Percentiles rank a stretch among this genome's conserved stretches.
These are phyloP conservation scores for Phytophthora agathidicida DNA, from an alignment of 352 stramenopile genomes.

Conservation along the genomic window DNA sequence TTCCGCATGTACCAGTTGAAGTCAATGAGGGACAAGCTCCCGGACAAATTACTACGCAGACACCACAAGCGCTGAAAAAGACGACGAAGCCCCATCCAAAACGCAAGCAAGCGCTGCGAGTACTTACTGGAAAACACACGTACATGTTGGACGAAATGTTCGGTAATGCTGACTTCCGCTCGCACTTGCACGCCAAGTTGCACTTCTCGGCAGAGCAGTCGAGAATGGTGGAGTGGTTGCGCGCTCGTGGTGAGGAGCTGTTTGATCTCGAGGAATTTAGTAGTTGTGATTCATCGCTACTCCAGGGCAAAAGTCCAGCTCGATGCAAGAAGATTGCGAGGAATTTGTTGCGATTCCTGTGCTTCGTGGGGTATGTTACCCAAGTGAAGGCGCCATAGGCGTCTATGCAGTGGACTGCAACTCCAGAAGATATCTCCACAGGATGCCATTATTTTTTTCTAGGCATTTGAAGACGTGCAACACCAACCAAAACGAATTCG, in stretches of 20 bases:
- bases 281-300: neutral
- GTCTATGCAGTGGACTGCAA: too few relatives aligned
- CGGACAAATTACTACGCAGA: neutral
- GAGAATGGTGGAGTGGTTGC: constrained; percentile 63
- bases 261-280: constrained; percentile 41
- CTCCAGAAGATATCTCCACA: too few relatives aligned
- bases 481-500: too few relatives aligned
- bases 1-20: constrained; percentile 20
- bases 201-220: constrained; percentile 52
- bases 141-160: constrained; percentile 50
- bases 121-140: constrained; percentile 12
- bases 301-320: constrained; percentile 3
- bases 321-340: constrained; percentile 37
- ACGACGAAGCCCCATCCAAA: constrained; percentile 40
- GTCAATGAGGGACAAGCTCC: neutral
- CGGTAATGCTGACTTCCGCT: constrained; percentile 28
- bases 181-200: constrained; percentile 56
- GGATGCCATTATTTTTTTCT: neutral
- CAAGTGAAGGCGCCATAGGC: constrained; percentile 37
- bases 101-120: constrained; percentile 15
- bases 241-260: constrained; percentile 9
- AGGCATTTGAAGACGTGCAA: neutral
- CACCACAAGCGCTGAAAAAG: constrained; percentile 41
- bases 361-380: constrained; percentile 48
- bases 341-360: constrained; percentile 62